Base-by-base conservation (phyloP, 2,329 filamentous ascomycete genomes). In the Ilyonectria destructans region DNA sequence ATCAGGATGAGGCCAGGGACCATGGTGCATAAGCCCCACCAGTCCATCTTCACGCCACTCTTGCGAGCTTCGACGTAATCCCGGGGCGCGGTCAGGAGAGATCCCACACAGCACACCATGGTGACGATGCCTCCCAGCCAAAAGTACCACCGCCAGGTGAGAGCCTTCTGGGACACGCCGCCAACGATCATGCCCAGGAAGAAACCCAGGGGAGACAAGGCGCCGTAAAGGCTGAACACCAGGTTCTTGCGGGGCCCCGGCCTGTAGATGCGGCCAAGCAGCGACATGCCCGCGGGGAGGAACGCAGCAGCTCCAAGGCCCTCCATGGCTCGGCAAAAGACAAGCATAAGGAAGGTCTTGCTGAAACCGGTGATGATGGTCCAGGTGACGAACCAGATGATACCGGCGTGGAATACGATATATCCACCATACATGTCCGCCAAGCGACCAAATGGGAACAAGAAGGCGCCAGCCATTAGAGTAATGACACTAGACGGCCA, bases 201-300 rank as follows among this genome's bases (percentile, higher is more conserved):
- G 79, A 90, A 90, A 0, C 88, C 88, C 6, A 88, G 67, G 4
- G 85, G 83, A 1, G 86, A 86, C 69, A 84, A 83, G 6, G 87
- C 86, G 15, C 88, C 89, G 77, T 91, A 85, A 81, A 92, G 71
- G 62, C 81, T 82, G 74, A 87, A 86, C 6, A 92, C 85, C 7
- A 92, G 76, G 72, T 93, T 93, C 80, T 93, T 93, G 6, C 91
- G 84, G 1, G 90, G 90, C 0, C 91, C 91, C 0, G 91, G 91
- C 6, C 91, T 85, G 75, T 93, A 93, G 3, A 85, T 87, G 55
- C 85, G 88, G 1, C 90, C 90, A 1, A 93, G 81, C 12, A 93
- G 83, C 81, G 91, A 91, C 64, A 94, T 87, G 1, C 91, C 88
- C 0, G 90, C 89, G 0, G 92, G 91, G 15, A 94, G 79, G 70